Conservation (phyloP, 179 eudicot species). For the Beta corolliflora region DNA sequence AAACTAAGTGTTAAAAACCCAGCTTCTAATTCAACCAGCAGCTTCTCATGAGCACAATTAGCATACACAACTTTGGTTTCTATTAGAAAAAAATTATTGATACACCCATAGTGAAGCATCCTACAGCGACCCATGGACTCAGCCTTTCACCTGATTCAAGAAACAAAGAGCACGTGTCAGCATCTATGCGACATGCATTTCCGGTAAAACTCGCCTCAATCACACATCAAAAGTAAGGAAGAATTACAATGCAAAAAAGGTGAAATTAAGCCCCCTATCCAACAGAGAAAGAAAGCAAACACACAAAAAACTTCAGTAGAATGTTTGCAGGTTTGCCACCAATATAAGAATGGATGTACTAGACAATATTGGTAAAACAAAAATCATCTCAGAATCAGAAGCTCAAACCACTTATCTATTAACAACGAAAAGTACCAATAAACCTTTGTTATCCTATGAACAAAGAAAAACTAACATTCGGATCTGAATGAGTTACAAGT, state of each 20-base stretch:
- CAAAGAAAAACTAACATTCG: background rate
- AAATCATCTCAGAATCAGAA: background rate
- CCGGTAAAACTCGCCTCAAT: background rate
- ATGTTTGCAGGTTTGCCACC: background rate
- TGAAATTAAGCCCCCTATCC: background rate
- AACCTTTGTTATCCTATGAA: background rate
- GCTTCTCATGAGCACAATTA: slow-evolving; percentile 7
- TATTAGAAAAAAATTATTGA: slow-evolving; percentile 85
- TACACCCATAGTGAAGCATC: slow-evolving; percentile 90
- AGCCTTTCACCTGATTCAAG: slow-evolving; percentile 74
- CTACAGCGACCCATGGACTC: slow-evolving; percentile 95
- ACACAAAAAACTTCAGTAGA: background rate
- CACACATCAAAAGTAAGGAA: background rate
- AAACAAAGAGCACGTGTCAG: slow-evolving; percentile 6
- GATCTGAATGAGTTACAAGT: background rate
- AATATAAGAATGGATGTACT: background rate
- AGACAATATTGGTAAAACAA: background rate
- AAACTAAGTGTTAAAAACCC: background rate
- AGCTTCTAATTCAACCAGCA: slow-evolving; percentile 8
- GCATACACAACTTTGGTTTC: background rate
- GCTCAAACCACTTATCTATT: background rate
- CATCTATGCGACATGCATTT: background rate
- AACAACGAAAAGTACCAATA: background rate
- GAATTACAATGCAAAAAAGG: background rate
- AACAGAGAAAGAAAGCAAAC: background rate